These are phyloP conservation scores for Tolypocladium capitatum DNA, from an alignment of 2,329 filamentous ascomycete genomes.

Conservation along the genomic window DNA sequence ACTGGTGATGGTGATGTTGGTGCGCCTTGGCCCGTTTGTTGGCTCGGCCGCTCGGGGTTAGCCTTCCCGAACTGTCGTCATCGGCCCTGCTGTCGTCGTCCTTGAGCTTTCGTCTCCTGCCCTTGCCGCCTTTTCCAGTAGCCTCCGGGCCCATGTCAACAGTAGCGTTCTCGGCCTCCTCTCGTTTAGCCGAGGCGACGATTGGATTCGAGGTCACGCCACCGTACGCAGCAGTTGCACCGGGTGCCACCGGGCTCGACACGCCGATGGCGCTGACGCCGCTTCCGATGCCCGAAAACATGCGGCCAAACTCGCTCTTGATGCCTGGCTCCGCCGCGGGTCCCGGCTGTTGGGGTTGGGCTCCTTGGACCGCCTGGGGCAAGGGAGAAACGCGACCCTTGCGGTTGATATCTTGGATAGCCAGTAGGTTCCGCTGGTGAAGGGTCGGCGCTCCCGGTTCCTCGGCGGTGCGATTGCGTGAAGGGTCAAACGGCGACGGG, in stretches of 20 bases:
- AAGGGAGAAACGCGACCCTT: slow-evolving; percentile 77
- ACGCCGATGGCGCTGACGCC: slow-evolving; percentile 37
- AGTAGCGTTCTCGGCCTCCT: slow-evolving; percentile 32
- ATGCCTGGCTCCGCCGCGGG: slow-evolving; percentile 76
- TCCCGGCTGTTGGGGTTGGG: slow-evolving; percentile 66
- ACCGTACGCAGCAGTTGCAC: slow-evolving; percentile 30
- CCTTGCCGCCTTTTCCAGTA: slow-evolving; percentile 29
- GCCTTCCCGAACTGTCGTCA: slow-evolving; percentile 51
- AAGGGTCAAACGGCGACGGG: slow-evolving; percentile 25
- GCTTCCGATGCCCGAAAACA: slow-evolving; percentile 81
- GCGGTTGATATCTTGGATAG: slow-evolving; percentile 67
- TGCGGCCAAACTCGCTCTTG: slow-evolving; percentile 87
- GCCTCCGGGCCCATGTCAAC: slow-evolving; percentile 31
- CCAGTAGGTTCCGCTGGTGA: slow-evolving; percentile 56
- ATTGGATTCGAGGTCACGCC: slow-evolving; percentile 8
- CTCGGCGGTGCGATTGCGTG: slow-evolving; percentile 26
- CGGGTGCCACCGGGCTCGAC: slow-evolving; percentile 35
- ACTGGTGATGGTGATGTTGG: slow-evolving; percentile 55
- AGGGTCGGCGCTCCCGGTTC: slow-evolving; percentile 40
- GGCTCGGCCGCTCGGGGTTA: slow-evolving; percentile 43
- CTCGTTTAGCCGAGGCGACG: slow-evolving; percentile 32
- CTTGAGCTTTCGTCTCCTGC: slow-evolving; percentile 57
- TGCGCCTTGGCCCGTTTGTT: slow-evolving; percentile 60
- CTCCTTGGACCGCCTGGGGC: slow-evolving; percentile 87
- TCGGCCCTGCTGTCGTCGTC: slow-evolving; percentile 59